phyloP scores from a whole-genome alignment of 2,329 filamentous ascomycete genomes.

The Pseudofabraea citricarpa region DNA sequence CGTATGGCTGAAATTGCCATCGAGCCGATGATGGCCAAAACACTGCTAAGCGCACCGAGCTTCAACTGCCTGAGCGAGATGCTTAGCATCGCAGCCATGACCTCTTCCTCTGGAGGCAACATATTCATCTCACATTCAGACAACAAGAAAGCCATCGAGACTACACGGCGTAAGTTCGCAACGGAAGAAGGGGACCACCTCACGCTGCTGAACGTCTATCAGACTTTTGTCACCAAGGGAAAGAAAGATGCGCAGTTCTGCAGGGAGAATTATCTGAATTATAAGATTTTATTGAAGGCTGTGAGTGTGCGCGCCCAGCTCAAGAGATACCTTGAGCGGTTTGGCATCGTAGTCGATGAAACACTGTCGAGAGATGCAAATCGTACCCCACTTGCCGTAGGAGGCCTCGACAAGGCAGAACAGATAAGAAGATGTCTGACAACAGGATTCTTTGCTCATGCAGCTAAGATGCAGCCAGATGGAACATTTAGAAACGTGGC shows the following conservation, averaged over 20 bases:
- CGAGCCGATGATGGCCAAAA: constrained; percentile 94
- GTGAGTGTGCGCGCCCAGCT: constrained; percentile 84
- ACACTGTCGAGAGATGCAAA: constrained; percentile 37
- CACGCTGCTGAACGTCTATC: constrained; percentile 89
- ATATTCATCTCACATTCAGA: constrained; percentile 80
- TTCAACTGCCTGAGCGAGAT: constrained; percentile 84
- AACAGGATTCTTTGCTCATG: constrained; percentile 87
- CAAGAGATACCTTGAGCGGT: constrained; percentile 80
- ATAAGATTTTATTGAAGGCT: constrained; percentile 74
- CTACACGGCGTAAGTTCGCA: constrained; percentile 73
- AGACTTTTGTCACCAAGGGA: constrained; percentile 78
- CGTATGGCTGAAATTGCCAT: constrained; percentile 92
- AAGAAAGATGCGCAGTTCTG: constrained; percentile 84
- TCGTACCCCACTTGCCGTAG: constrained; percentile 29
- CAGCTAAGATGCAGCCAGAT: constrained; percentile 89
- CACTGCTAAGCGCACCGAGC: constrained; percentile 66
- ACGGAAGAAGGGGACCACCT: constrained; percentile 92
- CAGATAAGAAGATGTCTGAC: constrained; percentile 81
- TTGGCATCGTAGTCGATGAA: constrained; percentile 68
- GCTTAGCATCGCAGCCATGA: constrained; percentile 90
- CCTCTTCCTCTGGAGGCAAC: constrained; percentile 62
- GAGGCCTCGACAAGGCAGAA: constrained; percentile 53
- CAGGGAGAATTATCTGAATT: constrained; percentile 81
- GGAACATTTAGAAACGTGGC: constrained; percentile 85
- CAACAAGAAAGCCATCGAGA: constrained; percentile 71